A percentile compares a stretch with the other conserved stretches of the same genome.
Conservation (phyloP, 176 grass and related monocot species). For the Metroxylon sagu region DNA sequence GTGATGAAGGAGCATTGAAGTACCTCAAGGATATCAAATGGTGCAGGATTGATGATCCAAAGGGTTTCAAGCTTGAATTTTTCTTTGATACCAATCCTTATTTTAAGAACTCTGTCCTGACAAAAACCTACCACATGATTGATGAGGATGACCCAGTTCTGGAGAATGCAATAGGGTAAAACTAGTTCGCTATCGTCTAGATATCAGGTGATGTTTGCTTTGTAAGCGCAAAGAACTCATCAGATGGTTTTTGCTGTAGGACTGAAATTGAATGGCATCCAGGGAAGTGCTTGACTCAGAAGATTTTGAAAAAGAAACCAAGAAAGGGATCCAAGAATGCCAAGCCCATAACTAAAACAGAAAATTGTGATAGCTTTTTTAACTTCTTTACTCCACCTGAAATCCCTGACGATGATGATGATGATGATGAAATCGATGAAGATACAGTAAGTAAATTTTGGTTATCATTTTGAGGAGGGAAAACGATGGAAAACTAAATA, state of each 20-base stretch:
- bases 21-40: slow-evolving; percentile 95
- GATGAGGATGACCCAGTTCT: slow-evolving; percentile 93
- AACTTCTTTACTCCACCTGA: slow-evolving; percentile 98
- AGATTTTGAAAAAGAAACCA: slow-evolving; percentile 89
- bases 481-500: too few relatives aligned
- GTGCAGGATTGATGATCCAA: slow-evolving; percentile 52
- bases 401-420: slow-evolving; percentile 73
- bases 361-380: slow-evolving; percentile 92
- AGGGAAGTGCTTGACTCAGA: slow-evolving; percentile 86
- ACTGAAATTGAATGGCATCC: slow-evolving; percentile 88
- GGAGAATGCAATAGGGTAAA: slow-evolving; percentile 87
- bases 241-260: slow-evolving; percentile 24
- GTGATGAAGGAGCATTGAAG: slow-evolving; percentile 78
- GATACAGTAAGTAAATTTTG: slow-evolving; percentile 51
- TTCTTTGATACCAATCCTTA: slow-evolving; percentile 69
- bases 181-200: not conserved
- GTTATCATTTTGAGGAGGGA: not conserved
- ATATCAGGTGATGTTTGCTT: not conserved
- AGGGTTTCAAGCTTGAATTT: slow-evolving; percentile 97
- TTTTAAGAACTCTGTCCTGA: slow-evolving; percentile 79
- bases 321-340: slow-evolving; percentile 87
- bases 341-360: slow-evolving; percentile 83
- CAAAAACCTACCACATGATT: slow-evolving; percentile 93
- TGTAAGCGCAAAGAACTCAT: not conserved
- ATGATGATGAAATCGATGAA: slow-evolving; percentile 84